These are phyloP conservation scores for Aquilaria sinensis DNA, from an alignment of 345 rosid species.

Conservation along the genomic window DNA sequence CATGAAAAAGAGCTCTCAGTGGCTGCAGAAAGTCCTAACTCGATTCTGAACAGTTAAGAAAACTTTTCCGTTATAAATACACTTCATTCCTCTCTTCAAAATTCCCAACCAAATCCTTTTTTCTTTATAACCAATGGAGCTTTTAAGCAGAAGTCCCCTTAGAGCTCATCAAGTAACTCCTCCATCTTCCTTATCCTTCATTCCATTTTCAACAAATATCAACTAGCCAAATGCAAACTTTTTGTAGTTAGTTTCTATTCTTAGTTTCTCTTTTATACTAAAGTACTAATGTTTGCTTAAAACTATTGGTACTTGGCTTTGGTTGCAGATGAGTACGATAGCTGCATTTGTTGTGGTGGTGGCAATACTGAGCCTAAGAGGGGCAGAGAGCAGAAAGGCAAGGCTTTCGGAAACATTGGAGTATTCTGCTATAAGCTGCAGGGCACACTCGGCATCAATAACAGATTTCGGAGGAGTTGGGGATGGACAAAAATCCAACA, in stretches of 20 bases:
- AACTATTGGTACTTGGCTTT: not conserved
- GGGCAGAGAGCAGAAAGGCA: conserved; percentile 35
- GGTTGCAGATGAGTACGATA: conserved; percentile 21
- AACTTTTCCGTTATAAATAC: conserved; percentile 12
- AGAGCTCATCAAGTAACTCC: conserved; percentile 19
- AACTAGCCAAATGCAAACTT: not conserved
- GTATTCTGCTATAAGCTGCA: conserved; percentile 72
- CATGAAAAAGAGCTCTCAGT: conserved; percentile 3
- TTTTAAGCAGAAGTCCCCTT: conserved; percentile 1
- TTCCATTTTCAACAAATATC: not conserved
- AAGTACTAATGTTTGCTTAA: too few relatives aligned
- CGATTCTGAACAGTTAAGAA: not conserved
- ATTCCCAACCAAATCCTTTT: conserved; percentile 11
- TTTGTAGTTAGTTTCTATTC: not conserved
- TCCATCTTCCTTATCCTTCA: not conserved
- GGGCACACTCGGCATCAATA: conserved; percentile 69
- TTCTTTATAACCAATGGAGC: conserved; percentile 13
- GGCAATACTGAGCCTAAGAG: conserved; percentile 15
- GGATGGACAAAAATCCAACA: conserved; percentile 73
- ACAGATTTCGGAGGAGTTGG: conserved; percentile 91
- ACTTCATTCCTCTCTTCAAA: conserved; percentile 1
- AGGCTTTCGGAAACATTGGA: conserved; percentile 33
- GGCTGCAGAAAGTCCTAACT: conserved; percentile 1
- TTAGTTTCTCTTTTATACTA: conserved; percentile 1
- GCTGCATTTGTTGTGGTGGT: conserved; percentile 18